Base-by-base conservation (phyloP, 1,284 basidiomycete species). In the Termitomyces sp. region DNA sequence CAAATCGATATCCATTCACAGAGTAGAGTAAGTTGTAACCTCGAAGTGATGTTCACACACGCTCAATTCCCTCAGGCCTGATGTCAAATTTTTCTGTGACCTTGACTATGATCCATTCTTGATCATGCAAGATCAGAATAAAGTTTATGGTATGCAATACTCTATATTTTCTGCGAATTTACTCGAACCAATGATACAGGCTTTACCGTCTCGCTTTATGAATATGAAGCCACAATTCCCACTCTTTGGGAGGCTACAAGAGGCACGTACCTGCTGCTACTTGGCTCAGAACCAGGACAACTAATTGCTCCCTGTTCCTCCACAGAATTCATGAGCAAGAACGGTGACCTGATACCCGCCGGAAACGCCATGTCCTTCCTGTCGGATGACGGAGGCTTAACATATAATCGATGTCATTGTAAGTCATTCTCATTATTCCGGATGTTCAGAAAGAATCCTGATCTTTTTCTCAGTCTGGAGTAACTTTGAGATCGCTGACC, bases 321-420 rank as follows among this genome's bases (percentile, higher is more conserved):
- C 16, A n/a, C 63, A 87, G 87, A 86, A 31, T 97, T 97, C 69
- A 86, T 87, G 45, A 67, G 81, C n/a, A 65, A 75, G 51, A 77
- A 96, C 64, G 84, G 89, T 0, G 75, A 83, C 28, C 72, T 88
- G 38, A 58, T 93, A 7, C 73, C 84, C 1, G 65, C 78, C 24
- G 83, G 88, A 59, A 96, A 96, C 64, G 83, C 84, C 9, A 83
- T 94, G 80, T 66, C 65, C 6, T 96, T 95, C 75, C 64, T 97
- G 46, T 88, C 86, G 19, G 87, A 93, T 58, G 87, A 96, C 58
- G 80, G 83, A 46, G 87, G 91, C 43, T 70, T 83, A 58, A 83
- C 80, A 0, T 92, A 92, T 68, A 97, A 94, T 69, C 78, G 81
- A 52, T 96, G 92, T 65, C 93, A 94, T 65, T 95, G 88, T 87